Conservation (phyloP, 352 stramenopile genomes). For the Lagenidium sp. region DNA sequence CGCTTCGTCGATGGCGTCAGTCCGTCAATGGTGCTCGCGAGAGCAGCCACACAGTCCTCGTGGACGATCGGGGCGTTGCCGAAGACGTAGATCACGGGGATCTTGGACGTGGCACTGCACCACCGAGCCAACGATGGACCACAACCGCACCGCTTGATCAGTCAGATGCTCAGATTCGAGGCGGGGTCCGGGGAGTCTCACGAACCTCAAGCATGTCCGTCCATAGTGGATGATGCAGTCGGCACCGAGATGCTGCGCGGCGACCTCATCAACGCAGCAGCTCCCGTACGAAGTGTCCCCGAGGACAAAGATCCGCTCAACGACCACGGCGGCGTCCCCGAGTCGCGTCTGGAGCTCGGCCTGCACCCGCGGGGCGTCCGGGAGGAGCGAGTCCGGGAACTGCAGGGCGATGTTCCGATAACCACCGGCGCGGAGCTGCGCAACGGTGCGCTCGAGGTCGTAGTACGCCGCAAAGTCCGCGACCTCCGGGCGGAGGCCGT, state of each 20-base stretch:
- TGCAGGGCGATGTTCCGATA: slow-evolving; percentile 88
- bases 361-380: slow-evolving; percentile 85
- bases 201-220: slow-evolving; percentile 84
- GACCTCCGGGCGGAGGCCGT: slow-evolving; percentile 35
- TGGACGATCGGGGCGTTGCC: slow-evolving; percentile 69
- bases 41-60: slow-evolving; percentile 29
- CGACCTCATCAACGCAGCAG: slow-evolving; percentile 95
- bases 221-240: slow-evolving; percentile 95
- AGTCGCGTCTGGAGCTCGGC: slow-evolving; percentile 42
- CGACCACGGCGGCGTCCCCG: slow-evolving; percentile 17
- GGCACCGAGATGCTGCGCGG: slow-evolving; percentile 89
- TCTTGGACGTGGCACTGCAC: slow-evolving; percentile 47
- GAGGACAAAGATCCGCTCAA: slow-evolving; percentile 89
- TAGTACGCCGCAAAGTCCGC: slow-evolving; percentile 47
- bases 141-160: no score
- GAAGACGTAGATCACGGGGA: slow-evolving; percentile 90
- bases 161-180: no score
- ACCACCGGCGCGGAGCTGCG: slow-evolving; percentile 42
- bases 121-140: background rate
- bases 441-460: slow-evolving; percentile 47
- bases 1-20: slow-evolving; percentile 34
- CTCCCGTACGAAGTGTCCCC: slow-evolving; percentile 94
- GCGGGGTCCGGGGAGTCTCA: no score
- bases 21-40: slow-evolving; percentile 18
- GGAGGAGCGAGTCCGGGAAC: slow-evolving; percentile 92